phyloP scores from a whole-genome alignment of 768 basidiomycete species.

The Amanita muscaria region DNA sequence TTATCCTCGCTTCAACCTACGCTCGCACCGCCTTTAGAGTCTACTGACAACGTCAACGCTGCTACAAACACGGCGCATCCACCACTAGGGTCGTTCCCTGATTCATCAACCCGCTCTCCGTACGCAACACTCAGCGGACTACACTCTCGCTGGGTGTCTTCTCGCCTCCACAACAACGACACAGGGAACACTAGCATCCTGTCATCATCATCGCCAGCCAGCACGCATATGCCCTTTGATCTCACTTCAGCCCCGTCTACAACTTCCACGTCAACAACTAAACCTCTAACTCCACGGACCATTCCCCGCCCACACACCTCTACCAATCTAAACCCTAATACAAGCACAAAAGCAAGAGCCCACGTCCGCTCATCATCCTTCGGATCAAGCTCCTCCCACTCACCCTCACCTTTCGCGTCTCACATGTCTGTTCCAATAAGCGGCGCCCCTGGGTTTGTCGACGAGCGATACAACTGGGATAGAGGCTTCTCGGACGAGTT shows the following conservation, averaged over 20 bases:
- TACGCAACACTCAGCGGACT: constrained; percentile 36
- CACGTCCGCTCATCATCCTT: constrained; percentile 25
- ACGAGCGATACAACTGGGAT: constrained; percentile 61
- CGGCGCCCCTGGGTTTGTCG: constrained; percentile 75
- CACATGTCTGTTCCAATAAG: constrained; percentile 32
- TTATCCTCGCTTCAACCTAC: constrained; percentile 25
- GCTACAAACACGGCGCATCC: no score
- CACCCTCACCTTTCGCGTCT: constrained; percentile 35
- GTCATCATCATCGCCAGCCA: neutral
- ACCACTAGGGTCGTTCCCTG: no score
- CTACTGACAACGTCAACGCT: constrained; percentile 15
- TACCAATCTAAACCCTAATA: neutral
- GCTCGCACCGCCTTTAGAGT: constrained; percentile 31
- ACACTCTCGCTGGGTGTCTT: constrained; percentile 43
- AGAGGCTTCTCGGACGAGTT: constrained; percentile 48
- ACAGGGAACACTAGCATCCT: neutral
- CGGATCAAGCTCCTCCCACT: constrained; percentile 6
- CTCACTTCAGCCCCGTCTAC: no score
- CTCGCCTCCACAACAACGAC: neutral
- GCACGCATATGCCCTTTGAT: no score
- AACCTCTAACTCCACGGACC: no score
- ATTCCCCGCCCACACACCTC: neutral
- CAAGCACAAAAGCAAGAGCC: constrained; percentile 15
- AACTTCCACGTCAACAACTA: no score
- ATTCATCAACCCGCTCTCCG: no score